phyloP scores from a whole-genome alignment of 495 filamentous ascomycete genomes.

The Haplographium delicatum region DNA sequence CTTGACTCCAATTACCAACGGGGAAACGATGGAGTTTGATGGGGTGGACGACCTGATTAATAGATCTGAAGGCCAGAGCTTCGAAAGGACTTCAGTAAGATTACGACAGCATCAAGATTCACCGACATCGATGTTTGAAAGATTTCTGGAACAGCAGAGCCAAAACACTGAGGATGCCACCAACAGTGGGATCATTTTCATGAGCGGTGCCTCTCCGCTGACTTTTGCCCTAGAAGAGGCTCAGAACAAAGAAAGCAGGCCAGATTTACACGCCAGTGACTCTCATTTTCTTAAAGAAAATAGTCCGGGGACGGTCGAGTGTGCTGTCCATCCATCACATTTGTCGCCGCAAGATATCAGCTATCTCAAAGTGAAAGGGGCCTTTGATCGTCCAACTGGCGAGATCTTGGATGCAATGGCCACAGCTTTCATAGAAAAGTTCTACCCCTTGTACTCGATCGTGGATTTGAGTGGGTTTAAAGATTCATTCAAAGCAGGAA shows the following conservation, averaged over 20 bases:
- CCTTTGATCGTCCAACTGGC: not conserved
- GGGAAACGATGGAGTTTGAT: not conserved
- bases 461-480: not conserved
- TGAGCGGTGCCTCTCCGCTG: not conserved
- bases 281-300: not conserved
- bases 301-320: not conserved
- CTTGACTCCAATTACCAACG: not conserved
- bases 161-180: not conserved
- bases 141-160: not conserved
- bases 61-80: not conserved
- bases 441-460: not conserved
- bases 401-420: not conserved
- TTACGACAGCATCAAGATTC: not conserved
- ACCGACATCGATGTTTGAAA: not conserved
- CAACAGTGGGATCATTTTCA: not conserved
- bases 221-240: not conserved
- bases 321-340: not conserved
- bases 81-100: not conserved
- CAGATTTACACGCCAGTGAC: not conserved
- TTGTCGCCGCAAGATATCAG: not conserved
- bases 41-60: not conserved
- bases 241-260: not conserved
- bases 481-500: not conserved
- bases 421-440: not conserved
- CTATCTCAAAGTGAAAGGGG: not conserved